These are phyloP conservation scores for Tulasnella calospora DNA, from an alignment of 768 basidiomycete genomes.

Conservation along the genomic window DNA sequence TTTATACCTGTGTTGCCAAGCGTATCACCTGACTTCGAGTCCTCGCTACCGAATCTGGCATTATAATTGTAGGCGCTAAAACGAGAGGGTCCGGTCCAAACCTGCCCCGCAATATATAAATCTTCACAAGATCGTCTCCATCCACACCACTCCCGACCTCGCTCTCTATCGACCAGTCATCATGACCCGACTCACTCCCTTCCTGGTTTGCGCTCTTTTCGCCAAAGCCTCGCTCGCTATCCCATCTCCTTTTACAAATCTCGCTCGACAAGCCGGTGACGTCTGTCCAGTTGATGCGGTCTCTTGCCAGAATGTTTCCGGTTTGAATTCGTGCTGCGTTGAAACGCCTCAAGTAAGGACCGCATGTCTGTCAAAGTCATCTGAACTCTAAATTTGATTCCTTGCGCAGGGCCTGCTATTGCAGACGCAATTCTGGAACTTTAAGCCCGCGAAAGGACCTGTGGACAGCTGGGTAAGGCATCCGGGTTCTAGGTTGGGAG, in stretches of 20 bases:
- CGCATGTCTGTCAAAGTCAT: neutral
- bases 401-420: constrained; percentile 51
- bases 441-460: constrained; percentile 57
- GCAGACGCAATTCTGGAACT: constrained; percentile 72
- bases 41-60: neutral
- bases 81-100: neutral
- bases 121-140: too few relatives aligned
- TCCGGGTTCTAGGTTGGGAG: neutral
- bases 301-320: neutral
- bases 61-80: neutral
- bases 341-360: constrained; percentile 57
- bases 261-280: neutral
- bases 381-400: neutral
- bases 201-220: neutral
- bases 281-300: neutral
- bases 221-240: neutral
- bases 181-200: neutral
- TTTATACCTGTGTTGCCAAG: neutral
- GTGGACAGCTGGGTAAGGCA: constrained; percentile 55
- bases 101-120: neutral
- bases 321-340: constrained; percentile 51
- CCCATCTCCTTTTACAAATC: neutral
- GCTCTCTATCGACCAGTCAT: neutral
- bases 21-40: neutral
- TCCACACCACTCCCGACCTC: neutral